A percentile compares a stretch with the other conserved stretches of the same genome.
Conservation (phyloP, 805 yeast species). For the Pichia californica region DNA sequence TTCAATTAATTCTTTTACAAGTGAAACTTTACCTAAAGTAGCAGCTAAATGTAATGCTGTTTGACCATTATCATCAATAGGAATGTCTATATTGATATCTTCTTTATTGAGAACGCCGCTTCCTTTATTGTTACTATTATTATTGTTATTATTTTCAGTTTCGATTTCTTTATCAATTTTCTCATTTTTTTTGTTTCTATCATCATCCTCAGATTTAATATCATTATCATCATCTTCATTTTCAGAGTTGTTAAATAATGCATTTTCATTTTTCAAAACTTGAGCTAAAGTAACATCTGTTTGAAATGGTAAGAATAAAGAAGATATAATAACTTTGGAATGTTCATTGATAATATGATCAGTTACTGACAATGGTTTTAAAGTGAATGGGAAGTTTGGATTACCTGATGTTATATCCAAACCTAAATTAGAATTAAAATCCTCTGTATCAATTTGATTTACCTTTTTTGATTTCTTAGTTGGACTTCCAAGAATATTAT, state of each 20-base stretch:
- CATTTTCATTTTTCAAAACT: neutral
- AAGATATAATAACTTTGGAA: slow-evolving; percentile 38
- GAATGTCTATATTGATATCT: slow-evolving; percentile 60
- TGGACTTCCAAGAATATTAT: slow-evolving; percentile 20
- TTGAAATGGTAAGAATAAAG: slow-evolving; percentile 42
- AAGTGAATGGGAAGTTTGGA: slow-evolving; percentile 41
- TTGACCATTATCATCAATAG: slow-evolving; percentile 91
- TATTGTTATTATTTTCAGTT: too few species aligned
- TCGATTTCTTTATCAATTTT: too few species aligned
- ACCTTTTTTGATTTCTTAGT: slow-evolving; percentile 24
- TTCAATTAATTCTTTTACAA: slow-evolving; percentile 63
- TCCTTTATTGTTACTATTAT: neutral
- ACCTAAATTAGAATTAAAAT: slow-evolving; percentile 24
- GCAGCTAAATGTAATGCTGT: slow-evolving; percentile 96
- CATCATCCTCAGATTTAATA: too few species aligned
- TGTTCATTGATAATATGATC: slow-evolving; percentile 21
- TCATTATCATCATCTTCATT: slow-evolving; percentile 13
- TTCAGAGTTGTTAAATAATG: slow-evolving; percentile 4
- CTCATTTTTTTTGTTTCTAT: too few species aligned
- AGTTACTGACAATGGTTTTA: slow-evolving; percentile 39
- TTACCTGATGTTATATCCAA: slow-evolving; percentile 32
- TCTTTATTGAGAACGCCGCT: neutral
- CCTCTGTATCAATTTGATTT: neutral
- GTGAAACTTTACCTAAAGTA: slow-evolving; percentile 69
- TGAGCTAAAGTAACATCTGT: slow-evolving; percentile 20